phyloP scores from a whole-genome alignment of 768 basidiomycete genomes.

The Sporobolomyces pararoseus region DNA sequence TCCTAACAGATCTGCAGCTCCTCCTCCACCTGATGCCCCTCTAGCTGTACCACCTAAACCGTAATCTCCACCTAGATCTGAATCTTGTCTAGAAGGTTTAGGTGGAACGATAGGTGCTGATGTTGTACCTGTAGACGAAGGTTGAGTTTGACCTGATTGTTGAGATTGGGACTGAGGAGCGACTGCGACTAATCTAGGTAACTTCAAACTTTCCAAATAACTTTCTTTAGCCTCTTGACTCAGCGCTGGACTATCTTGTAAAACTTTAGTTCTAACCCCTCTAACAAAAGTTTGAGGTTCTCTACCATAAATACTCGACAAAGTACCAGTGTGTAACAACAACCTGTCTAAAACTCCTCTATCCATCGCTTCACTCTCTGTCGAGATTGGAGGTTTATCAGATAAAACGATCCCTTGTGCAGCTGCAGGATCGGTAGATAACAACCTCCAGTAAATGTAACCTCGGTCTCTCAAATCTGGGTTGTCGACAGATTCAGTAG shows the following conservation, averaged over 20 bases:
- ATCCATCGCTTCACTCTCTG: constrained; percentile 96
- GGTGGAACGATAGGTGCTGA: constrained; percentile 4
- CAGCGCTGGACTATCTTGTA: constrained; percentile 39
- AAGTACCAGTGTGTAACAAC: constrained; percentile 83
- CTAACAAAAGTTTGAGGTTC: constrained; percentile 41
- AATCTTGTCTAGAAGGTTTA: constrained; percentile 16
- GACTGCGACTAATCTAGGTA: constrained; percentile 28
- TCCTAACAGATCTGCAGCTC: constrained; percentile 2
- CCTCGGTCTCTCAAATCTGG: constrained; percentile 95
- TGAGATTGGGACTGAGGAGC: background rate
- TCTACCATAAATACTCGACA: constrained; percentile 71
- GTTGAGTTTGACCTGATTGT: background rate
- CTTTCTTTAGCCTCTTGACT: constrained; percentile 31
- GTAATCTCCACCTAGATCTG: constrained; percentile 16
- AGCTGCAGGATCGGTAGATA: constrained; percentile 83
- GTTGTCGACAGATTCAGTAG: constrained; percentile 96
- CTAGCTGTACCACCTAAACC: background rate
- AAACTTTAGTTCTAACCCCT: constrained; percentile 26
- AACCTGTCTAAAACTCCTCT: constrained; percentile 92
- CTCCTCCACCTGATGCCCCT: background rate
- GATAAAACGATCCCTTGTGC: constrained; percentile 86
- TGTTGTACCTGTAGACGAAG: background rate
- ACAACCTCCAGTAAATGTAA: constrained; percentile 98
- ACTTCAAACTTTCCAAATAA: constrained; percentile 37
- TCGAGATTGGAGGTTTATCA: constrained; percentile 89